These are phyloP conservation scores for Alternaria dauci DNA, from an alignment of 2,329 filamentous ascomycete species.

Conservation along the genomic window DNA sequence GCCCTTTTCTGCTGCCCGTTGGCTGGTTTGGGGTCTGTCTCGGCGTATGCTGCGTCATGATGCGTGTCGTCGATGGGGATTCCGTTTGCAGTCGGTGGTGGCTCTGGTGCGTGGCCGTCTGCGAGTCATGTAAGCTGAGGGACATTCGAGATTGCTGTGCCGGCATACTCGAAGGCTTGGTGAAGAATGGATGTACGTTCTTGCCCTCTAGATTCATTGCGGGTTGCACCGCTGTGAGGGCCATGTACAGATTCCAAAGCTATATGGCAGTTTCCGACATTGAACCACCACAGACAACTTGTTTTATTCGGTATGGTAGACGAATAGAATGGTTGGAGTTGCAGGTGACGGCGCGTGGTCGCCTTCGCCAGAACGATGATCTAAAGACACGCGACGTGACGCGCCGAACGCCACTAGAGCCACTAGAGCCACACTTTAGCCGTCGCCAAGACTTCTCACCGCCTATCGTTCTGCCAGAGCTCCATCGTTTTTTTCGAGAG, in stretches of 20 bases:
- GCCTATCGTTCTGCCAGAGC: conserved; percentile 29
- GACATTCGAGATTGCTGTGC: too few relatives aligned
- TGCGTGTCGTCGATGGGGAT: conserved; percentile 22
- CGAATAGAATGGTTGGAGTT: conserved; percentile 7
- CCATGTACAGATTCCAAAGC: conserved; percentile 41
- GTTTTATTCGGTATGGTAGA: neutral
- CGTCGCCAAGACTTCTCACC: conserved; percentile 28
- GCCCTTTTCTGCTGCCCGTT: conserved; percentile 35
- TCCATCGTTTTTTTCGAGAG: conserved; percentile 36
- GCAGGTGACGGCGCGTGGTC: conserved; percentile 9
- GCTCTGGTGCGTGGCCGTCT: conserved; percentile 28
- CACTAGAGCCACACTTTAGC: conserved; percentile 17
- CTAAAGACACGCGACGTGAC: conserved; percentile 23
- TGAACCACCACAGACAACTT: neutral
- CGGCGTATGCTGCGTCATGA: conserved; percentile 27
- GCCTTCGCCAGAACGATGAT: conserved; percentile 1
- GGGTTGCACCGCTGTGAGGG: conserved; percentile 45
- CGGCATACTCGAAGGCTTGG: conserved; percentile 39
- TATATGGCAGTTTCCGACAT: conserved; percentile 28
- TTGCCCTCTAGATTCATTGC: conserved; percentile 51
- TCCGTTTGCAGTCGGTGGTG: conserved; percentile 10
- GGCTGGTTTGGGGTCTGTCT: conserved; percentile 22
- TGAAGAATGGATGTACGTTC: conserved; percentile 52
- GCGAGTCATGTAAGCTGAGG: conserved; percentile 7
- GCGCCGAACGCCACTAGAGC: conserved; percentile 14